Base-by-base conservation (phyloP, 352 stramenopile genomes). In the Aphanomyces cochlioides region DNA sequence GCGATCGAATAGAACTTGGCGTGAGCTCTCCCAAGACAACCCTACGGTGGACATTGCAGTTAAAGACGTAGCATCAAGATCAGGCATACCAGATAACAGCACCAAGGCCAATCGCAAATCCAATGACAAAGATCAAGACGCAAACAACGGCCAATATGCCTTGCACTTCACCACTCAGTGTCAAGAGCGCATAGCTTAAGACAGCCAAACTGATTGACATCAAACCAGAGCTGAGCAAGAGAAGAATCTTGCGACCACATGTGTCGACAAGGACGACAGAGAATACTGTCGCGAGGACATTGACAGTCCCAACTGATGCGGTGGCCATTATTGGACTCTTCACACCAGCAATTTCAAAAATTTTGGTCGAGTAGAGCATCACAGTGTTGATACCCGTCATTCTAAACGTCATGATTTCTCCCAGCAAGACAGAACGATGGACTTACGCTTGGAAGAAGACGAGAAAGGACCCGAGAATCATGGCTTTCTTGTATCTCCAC, bases 321-420 rank as follows among this genome's bases (percentile, higher is more conserved):
- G 88, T 96, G 13, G 85, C 87, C 34, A 95, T 77, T 60, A 95
- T 90, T 43, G 90, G 87, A 54, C 92, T 89, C 19, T 86, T 87
- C 50, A 96, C 85, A 63, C 89, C 89, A 10, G 90, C 90, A 68
- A 97, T 88, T 56, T 92, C 80, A 69, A 97, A 96, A 72, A 97
- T 96, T 73, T 93, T 94, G 58, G 88, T 85, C 4, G 88, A 96
- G 72, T 97, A 97, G 38, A 97, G 74, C 78, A 96, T 93, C 38
- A 97, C 90, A 7, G 87, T 96, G 76, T 97, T 97, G 75, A 97
- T 96, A 0, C 90, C 90, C 37, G 90, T 95, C 79, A 96, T 92
- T 8, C 80, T 87, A 34, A 4, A 57, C 17, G 12, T 54, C 56
- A 17, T 68, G 7, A 39, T 67, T 7, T 36, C 17, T 17, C 47